Evolutionary conservation across 768 basidiomycete species (phyloP).

Genomic region (Chlorophyllum brunneum): DNA sequence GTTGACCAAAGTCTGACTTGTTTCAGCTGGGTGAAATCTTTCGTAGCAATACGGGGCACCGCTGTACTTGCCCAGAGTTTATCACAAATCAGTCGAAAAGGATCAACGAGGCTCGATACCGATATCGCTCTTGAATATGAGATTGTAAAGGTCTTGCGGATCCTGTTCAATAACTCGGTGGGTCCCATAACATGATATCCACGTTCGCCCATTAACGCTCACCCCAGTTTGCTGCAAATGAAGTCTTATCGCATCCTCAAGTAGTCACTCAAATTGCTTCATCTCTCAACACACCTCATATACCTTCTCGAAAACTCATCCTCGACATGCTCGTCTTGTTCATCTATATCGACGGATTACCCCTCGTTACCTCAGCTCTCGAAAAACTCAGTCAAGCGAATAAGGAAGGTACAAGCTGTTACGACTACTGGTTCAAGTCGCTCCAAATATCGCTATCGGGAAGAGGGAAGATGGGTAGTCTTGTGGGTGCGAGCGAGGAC

Average conservation of each 20-base stretch:
- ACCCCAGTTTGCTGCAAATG: constrained; percentile 57
- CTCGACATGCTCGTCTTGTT: constrained; percentile 78
- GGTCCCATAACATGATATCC: constrained; percentile 7
- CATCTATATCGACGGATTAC: constrained; percentile 56
- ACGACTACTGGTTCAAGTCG: constrained; percentile 88
- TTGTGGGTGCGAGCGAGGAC: constrained; percentile 94
- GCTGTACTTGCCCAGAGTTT: constrained; percentile 81
- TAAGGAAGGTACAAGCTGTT: constrained; percentile 56
- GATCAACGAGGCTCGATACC: constrained; percentile 51
- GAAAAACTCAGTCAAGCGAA: constrained; percentile 70
- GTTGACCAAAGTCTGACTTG: constrained; percentile 10
- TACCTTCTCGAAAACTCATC: constrained; percentile 73
- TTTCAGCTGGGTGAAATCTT: constrained; percentile 74
- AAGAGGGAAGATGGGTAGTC: constrained; percentile 90
- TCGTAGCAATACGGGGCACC: constrained; percentile 74
- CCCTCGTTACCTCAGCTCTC: constrained; percentile 70
- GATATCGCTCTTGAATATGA: constrained; percentile 83
- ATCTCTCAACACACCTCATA: constrained; percentile 76
- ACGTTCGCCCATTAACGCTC: constrained; percentile 10
- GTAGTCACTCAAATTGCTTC: constrained; percentile 79
- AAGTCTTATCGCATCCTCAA: constrained; percentile 68
- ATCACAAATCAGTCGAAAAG: constrained; percentile 70
- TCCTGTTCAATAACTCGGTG: constrained; percentile 59
- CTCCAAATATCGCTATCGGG: constrained; percentile 75
- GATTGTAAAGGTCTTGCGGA: constrained; percentile 81